These are phyloP conservation scores for Pseudogymnoascus sp. DNA, from an alignment of 2,329 filamentous ascomycete species.

Conservation along the genomic window DNA sequence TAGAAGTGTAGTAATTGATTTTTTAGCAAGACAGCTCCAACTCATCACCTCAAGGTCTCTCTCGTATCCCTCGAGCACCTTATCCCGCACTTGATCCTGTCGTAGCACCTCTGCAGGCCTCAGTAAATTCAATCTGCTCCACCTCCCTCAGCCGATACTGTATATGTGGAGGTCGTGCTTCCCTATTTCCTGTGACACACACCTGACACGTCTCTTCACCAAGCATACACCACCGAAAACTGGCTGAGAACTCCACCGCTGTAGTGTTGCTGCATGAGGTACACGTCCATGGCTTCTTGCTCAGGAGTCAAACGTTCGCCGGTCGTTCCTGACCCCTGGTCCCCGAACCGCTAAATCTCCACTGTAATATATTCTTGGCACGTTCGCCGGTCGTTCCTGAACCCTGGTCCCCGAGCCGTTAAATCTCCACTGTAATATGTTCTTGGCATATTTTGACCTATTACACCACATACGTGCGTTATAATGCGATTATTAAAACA, in stretches of 20 bases:
- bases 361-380: too few relatives aligned
- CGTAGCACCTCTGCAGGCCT: slow-evolving; percentile 8
- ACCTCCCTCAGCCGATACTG: neutral
- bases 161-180: neutral
- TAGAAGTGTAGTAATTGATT: too few relatives aligned
- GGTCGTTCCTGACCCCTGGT: too few relatives aligned
- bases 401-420: too few relatives aligned
- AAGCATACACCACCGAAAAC: slow-evolving; percentile 13
- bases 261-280: slow-evolving; percentile 12
- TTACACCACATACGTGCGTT: too few relatives aligned
- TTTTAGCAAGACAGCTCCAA: slow-evolving; percentile 8
- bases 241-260: slow-evolving; percentile 14
- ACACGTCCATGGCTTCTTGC: slow-evolving; percentile 14
- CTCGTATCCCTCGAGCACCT: slow-evolving; percentile 11
- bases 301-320: slow-evolving; percentile 7
- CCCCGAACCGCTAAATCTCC: too few relatives aligned
- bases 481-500: too few relatives aligned
- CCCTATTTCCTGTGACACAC: neutral
- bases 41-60: slow-evolving; percentile 10
- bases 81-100: slow-evolving; percentile 7
- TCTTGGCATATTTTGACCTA: too few relatives aligned
- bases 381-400: too few relatives aligned
- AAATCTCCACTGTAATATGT: too few relatives aligned
- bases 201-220: slow-evolving; percentile 9
- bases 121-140: neutral